A percentile compares a stretch with the other conserved stretches of the same genome.
Conservation (phyloP, 495 filamentous ascomycete species). For the Tuber calosporum region DNA sequence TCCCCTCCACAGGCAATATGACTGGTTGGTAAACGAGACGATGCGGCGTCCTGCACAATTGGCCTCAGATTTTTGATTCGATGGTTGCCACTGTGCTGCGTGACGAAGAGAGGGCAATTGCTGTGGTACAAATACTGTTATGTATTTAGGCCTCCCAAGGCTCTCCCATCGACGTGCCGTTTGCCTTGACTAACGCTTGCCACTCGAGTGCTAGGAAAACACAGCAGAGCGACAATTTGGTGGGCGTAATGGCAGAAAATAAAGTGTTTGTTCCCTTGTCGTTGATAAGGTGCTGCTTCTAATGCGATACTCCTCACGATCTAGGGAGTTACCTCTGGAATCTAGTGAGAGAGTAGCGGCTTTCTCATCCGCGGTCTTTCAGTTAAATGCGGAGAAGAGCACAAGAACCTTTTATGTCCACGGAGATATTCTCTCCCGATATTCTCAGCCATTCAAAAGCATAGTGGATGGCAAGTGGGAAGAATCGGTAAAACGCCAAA, state of each 20-base stretch:
- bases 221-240: neutral
- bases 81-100: neutral
- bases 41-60: neutral
- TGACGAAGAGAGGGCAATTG: neutral
- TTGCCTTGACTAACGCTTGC: neutral
- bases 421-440: conserved; percentile 14
- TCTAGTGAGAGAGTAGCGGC: neutral
- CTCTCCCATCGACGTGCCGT: neutral
- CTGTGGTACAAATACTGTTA: too few species aligned
- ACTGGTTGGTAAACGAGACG: neutral
- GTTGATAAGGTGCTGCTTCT: neutral
- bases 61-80: neutral
- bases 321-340: neutral
- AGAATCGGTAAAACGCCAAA: conserved; percentile 47
- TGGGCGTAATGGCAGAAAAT: neutral
- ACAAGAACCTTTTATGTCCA: conserved; percentile 20
- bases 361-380: neutral
- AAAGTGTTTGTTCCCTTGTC: neutral
- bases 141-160: neutral
- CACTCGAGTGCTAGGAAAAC: neutral
- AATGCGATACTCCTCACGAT: neutral
- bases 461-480: conserved; percentile 9
- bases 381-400: neutral
- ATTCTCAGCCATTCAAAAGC: conserved; percentile 16
- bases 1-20: neutral